Percentiles rank a stretch among this genome's conserved stretches.
Evolutionary conservation across 106 monocot genomes (phyloP).

Genomic region (Allium fistulosum): DNA sequence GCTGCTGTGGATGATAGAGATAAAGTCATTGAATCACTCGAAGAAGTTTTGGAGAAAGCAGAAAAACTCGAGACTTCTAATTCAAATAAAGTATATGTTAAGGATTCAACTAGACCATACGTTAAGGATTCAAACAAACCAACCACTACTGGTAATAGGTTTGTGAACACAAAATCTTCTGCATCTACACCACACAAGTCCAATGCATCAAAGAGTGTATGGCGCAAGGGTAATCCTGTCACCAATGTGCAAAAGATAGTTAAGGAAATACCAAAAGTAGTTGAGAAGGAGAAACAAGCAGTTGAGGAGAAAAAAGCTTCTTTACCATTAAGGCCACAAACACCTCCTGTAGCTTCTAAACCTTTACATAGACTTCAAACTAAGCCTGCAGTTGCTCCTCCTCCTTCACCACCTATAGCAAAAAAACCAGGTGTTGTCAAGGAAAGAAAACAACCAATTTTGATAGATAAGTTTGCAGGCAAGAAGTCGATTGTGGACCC

Average conservation of each 20-base stretch:
- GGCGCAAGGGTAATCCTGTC: constrained; percentile 89
- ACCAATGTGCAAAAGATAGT: constrained; percentile 59
- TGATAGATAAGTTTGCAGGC: constrained; percentile 76
- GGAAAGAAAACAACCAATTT: constrained; percentile 69
- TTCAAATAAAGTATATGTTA: constrained; percentile 21
- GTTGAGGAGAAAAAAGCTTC: constrained; percentile 10
- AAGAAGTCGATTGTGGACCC: constrained; percentile 66
- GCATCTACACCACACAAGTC: constrained; percentile 32
- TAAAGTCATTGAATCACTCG: constrained; percentile 72
- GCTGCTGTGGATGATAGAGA: constrained; percentile 35
- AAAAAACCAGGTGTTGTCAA: constrained; percentile 20
- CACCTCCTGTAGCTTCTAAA: constrained; percentile 24
- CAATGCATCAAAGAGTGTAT: constrained; percentile 86
- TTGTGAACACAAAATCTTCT: constrained; percentile 5
- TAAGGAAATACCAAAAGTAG: constrained; percentile 37
- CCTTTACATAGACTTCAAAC: constrained; percentile 34
- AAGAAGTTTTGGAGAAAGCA: constrained; percentile 82
- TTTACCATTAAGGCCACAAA: constrained; percentile 20
- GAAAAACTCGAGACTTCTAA: constrained; percentile 64
- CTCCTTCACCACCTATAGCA: constrained; percentile 13
- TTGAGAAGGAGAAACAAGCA: constrained; percentile 17
- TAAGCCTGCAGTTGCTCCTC: constrained; percentile 31
- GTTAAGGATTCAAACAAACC: constrained; percentile 11
- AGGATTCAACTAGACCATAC: not conserved
- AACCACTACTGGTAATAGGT: constrained; percentile 5